Evolutionary conservation across 257 asterid species (phyloP).

Genomic region (Solanum chiquidenum): DNA sequence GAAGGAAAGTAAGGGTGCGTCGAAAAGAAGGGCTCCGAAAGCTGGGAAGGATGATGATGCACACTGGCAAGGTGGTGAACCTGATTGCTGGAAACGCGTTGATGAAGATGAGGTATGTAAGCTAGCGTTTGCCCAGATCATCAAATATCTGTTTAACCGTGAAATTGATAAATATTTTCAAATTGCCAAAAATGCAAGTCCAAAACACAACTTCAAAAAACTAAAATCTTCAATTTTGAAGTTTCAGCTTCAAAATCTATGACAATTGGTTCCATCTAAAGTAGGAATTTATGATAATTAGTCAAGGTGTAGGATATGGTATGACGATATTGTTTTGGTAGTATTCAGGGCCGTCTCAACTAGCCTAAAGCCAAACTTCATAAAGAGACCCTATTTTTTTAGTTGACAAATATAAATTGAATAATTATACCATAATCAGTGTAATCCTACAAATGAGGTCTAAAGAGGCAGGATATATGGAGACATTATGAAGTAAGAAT

Average conservation of each 20-base stretch:
- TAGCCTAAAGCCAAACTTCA: too few relatives aligned
- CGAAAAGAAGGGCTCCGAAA: constrained; percentile 31
- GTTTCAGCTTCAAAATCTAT: not conserved
- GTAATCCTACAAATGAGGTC: too few relatives aligned
- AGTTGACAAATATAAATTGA: too few relatives aligned
- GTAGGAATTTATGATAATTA: not conserved
- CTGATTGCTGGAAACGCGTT: constrained; percentile 85
- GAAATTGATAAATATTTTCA: not conserved
- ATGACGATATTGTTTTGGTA: not conserved
- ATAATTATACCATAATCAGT: too few relatives aligned
- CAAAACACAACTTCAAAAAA: not conserved
- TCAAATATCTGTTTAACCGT: not conserved
- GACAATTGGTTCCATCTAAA: not conserved
- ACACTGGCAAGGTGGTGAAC: constrained; percentile 86
- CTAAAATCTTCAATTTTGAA: not conserved
- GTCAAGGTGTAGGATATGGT: not conserved
- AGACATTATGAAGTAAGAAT: too few relatives aligned
- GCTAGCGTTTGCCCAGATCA: not conserved
- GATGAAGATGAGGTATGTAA: constrained; percentile 72
- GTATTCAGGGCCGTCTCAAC: not conserved
- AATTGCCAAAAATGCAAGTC: not conserved
- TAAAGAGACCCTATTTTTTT: too few relatives aligned
- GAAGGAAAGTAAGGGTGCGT: constrained; percentile 27
- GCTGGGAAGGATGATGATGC: constrained; percentile 52
- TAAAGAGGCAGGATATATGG: too few relatives aligned